Percentiles rank a stretch among this genome's conserved stretches.
Evolutionary conservation across 768 basidiomycete species (phyloP).

Genomic region (Pleurotus pulmonarius): DNA sequence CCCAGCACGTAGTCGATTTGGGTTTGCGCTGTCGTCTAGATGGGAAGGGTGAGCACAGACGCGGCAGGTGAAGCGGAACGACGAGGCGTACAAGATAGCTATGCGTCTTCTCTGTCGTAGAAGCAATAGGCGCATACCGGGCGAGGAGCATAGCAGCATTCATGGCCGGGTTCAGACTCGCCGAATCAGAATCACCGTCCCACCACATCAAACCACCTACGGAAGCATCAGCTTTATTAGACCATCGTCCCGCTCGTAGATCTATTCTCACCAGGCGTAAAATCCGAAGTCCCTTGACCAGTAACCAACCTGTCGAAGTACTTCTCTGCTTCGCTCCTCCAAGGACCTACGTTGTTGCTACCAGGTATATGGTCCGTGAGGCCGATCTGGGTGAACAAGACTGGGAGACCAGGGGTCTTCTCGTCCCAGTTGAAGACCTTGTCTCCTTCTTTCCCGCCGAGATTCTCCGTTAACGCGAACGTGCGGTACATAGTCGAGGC

Average conservation of each 20-base stretch:
- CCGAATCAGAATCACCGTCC: conserved; percentile 76
- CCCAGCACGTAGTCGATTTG: conserved; percentile 85
- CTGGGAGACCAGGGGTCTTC: conserved; percentile 69
- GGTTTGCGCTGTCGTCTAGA: conserved; percentile 64
- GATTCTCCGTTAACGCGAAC: conserved; percentile 1
- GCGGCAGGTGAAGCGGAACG: not conserved
- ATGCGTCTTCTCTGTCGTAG: conserved; percentile 49
- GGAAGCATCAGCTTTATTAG: not conserved
- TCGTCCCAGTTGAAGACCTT: conserved; percentile 87
- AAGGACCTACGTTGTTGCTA: conserved; percentile 52
- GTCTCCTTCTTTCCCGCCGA: conserved; percentile 41
- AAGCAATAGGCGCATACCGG: conserved; percentile 73
- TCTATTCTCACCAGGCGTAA: conserved; percentile 54
- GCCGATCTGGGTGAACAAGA: conserved; percentile 74
- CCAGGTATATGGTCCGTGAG: conserved; percentile 49
- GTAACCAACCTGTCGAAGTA: conserved; percentile 75
- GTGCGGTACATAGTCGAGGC: conserved; percentile 42
- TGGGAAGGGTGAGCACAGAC: conserved; percentile 7
- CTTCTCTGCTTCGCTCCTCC: conserved; percentile 66
- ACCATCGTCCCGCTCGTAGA: not conserved
- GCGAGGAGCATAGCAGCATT: conserved; percentile 83
- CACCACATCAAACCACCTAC: conserved; percentile 80
- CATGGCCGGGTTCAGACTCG: conserved; percentile 81
- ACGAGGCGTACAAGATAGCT: conserved; percentile 50
- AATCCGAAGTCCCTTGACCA: conserved; percentile 45